Base-by-base conservation (phyloP, 768 basidiomycete species). In the Naganishia kalamii region DNA sequence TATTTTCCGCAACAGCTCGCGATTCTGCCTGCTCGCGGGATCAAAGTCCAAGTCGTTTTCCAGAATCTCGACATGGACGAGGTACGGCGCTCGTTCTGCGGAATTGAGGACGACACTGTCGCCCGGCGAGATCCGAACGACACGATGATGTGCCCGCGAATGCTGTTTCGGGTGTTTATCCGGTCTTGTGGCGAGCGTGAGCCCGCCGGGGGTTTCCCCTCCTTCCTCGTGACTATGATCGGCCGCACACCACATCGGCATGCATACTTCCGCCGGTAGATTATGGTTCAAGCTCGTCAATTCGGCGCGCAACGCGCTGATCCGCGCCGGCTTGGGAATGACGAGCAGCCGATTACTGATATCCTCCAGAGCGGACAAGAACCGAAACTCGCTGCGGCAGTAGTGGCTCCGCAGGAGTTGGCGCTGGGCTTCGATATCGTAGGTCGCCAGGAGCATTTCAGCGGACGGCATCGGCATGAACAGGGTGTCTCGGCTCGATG, bases 101-200 rank as follows among this genome's bases (percentile, higher is more conserved):
- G 94, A 98, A 75, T 99, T 99, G 29, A 99, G 83, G 11, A 98
- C 96, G 48, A 98, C 96, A 63, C 90, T 89, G 80, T 99, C 96
- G 15, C 93, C 91, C 2, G 96, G 94, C 12, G 94, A 93, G 73
- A 99, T 94, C 69, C 96, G 87, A 57, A 98, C 92, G 59, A 99
- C 90, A 46, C 91, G 87, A 75, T 97, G 92, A 75, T 98, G 94
- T 5, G 88, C 85, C 71, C 85, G 81, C 6, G 83, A 81, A 43
- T 81, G 78, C 41, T 78, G 76, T 32, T 72, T 72, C 15, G 79
- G 76, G 23, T 78, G 70, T 64, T 75, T 77, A 61, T 75, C 75
- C 5, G 66, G 70, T 27, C 82, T 80, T 27, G 78, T 75, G 74
- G 89, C 87, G 15, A 90, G 86, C 7, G 89, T 69, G 0, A 69